Percentiles rank a stretch among this genome's conserved stretches.
Conservation (phyloP, 441 rosid species). For the Populus trichocarpa region DNA sequence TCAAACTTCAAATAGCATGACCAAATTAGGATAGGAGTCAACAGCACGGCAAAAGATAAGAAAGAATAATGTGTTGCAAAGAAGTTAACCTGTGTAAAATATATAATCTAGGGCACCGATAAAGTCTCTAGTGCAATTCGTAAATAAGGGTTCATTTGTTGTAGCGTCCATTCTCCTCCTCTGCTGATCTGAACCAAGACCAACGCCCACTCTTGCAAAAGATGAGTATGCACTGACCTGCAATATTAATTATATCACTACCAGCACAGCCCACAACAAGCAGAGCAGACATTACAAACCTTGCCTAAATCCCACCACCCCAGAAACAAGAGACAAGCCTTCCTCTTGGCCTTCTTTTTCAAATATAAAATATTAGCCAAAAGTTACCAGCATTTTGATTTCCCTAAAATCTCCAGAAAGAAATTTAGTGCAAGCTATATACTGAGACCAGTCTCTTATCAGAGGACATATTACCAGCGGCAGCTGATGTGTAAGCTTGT, state of each 20-base stretch:
- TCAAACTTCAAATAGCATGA: constrained; percentile 11
- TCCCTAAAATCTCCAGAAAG: not conserved
- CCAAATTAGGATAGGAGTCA: not conserved
- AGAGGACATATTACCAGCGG: constrained; percentile 67
- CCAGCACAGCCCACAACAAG: constrained; percentile 5
- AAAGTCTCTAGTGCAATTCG: constrained; percentile 93
- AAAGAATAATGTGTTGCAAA: not conserved
- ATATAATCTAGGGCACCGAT: constrained; percentile 97
- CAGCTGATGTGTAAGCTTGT: constrained; percentile 87
- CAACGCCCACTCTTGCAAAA: constrained; percentile 60
- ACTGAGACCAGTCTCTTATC: not conserved
- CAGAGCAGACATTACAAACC: not conserved
- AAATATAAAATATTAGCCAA: not conserved
- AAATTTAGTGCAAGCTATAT: not conserved
- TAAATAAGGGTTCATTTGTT: constrained; percentile 92
- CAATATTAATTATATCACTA: constrained; percentile 22
- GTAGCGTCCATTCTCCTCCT: constrained; percentile 82
- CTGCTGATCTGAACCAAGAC: constrained; percentile 72
- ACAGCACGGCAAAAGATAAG: not conserved
- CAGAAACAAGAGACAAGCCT: not conserved
- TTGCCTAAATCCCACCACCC: not conserved
- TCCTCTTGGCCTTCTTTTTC: not conserved
- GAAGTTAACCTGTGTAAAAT: constrained; percentile 81
- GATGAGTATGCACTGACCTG: constrained; percentile 99
- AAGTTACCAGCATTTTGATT: not conserved